Conservation (phyloP, 2,329 filamentous ascomycete species). For the Penicillium sp. region DNA sequence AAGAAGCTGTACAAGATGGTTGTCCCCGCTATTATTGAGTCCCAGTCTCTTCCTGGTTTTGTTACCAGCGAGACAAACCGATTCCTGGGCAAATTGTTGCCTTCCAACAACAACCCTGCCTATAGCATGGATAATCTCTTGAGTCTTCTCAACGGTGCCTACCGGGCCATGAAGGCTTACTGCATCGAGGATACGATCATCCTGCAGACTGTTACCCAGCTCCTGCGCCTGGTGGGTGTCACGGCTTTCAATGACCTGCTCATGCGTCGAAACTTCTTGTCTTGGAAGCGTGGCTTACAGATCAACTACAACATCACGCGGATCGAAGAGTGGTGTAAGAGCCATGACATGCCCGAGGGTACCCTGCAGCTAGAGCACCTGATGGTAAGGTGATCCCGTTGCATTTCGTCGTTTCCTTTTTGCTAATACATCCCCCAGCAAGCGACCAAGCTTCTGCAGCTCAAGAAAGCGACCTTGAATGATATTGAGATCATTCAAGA, state of each 20-base stretch:
- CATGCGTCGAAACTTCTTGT: slow-evolving; percentile 97
- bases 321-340: slow-evolving; percentile 99
- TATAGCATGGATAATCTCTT: slow-evolving; percentile 99
- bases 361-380: slow-evolving; percentile 95
- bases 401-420: not conserved
- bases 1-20: slow-evolving; percentile 99
- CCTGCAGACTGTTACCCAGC: slow-evolving; percentile 88
- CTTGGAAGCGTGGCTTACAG: slow-evolving; percentile 97
- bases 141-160: slow-evolving; percentile 91
- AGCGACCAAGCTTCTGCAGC: slow-evolving; percentile 94
- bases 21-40: slow-evolving; percentile 97
- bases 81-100: slow-evolving; percentile 93
- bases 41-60: slow-evolving; percentile 94
- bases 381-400: slow-evolving; percentile 60
- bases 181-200: slow-evolving; percentile 96
- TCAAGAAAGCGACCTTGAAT: slow-evolving; percentile 98
- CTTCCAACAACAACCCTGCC: slow-evolving; percentile 83
- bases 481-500: slow-evolving; percentile 99
- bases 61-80: slow-evolving; percentile 98
- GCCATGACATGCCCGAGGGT: slow-evolving; percentile 97
- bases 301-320: slow-evolving; percentile 99
- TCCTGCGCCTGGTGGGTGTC: slow-evolving; percentile 86
- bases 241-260: slow-evolving; percentile 97
- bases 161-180: slow-evolving; percentile 98
- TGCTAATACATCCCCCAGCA: slow-evolving; percentile 55